phyloP scores from a whole-genome alignment of 2,329 filamentous ascomycete species.

The Aspergillus uvarum region DNA sequence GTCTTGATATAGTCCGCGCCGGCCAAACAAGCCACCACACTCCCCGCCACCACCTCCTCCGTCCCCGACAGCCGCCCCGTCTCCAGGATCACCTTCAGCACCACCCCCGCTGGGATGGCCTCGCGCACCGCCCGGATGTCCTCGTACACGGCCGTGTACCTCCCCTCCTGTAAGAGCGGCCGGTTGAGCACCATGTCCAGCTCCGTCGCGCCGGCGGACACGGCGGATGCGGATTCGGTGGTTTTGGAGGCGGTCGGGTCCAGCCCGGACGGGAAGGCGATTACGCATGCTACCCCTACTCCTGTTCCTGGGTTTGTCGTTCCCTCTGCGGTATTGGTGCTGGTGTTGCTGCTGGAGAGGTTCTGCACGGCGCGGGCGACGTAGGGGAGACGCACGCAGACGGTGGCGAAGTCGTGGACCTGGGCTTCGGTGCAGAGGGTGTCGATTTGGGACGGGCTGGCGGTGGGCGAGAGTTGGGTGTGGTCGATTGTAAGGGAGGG shows the following conservation, averaged over 20 bases:
- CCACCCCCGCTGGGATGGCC: slow-evolving; percentile 43
- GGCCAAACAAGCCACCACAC: slow-evolving; percentile 53
- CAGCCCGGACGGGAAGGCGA: slow-evolving; percentile 62
- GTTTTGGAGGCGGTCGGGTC: slow-evolving; percentile 53
- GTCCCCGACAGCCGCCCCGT: slow-evolving; percentile 50
- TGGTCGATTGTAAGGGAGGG: slow-evolving; percentile 45
- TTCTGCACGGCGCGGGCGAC: slow-evolving; percentile 53
- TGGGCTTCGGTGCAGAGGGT: slow-evolving; percentile 56
- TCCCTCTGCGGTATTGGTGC: slow-evolving; percentile 2
- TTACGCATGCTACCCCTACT: slow-evolving; percentile 43
- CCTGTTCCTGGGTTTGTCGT: no score
- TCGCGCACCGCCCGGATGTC: slow-evolving; percentile 55
- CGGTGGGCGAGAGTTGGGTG: slow-evolving; percentile 44
- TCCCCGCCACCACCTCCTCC: slow-evolving; percentile 54
- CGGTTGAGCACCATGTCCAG: slow-evolving; percentile 62
- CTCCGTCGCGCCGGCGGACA: slow-evolving; percentile 54
- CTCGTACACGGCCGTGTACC: slow-evolving; percentile 52
- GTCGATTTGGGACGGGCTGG: slow-evolving; percentile 51
- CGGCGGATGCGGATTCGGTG: slow-evolving; percentile 51
- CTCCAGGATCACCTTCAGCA: slow-evolving; percentile 60
- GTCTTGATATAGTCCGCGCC: slow-evolving; percentile 62
- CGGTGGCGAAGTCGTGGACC: slow-evolving; percentile 45
- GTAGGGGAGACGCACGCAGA: slow-evolving; percentile 57
- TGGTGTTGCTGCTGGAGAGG: slow-evolving; percentile 28
- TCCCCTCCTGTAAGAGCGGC: slow-evolving; percentile 44